phyloP scores from a whole-genome alignment of 306 rosid genomes.

The Ormosia emarginata region DNA sequence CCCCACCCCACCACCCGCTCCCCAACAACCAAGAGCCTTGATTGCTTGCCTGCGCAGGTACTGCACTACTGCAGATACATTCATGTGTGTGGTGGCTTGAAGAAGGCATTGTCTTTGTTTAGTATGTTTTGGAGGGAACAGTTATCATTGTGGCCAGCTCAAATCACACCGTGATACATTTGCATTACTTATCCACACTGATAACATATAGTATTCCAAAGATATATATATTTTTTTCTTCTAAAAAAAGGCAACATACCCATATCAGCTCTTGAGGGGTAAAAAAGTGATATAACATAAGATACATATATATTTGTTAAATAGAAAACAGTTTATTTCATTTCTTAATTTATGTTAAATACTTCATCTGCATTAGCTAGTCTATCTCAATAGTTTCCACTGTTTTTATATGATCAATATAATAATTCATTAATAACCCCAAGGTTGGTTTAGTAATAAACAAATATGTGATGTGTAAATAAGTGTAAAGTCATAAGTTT shows the following conservation, averaged over 20 bases:
- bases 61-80: neutral
- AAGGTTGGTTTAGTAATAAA: neutral
- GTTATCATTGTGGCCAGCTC: conserved; percentile 1
- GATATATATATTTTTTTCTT: neutral
- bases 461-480: too few relatives aligned
- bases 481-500: too few relatives aligned
- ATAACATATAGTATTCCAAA: neutral
- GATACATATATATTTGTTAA: neutral
- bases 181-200: neutral
- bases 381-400: neutral
- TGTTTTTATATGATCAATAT: neutral
- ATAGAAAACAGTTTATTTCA: neutral
- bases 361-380: neutral
- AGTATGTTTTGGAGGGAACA: conserved; percentile 1
- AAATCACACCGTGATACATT: neutral
- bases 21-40: conserved; percentile 19
- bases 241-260: too few relatives aligned
- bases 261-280: neutral
- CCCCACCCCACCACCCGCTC: conserved; percentile 26
- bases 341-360: neutral
- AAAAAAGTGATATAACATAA: neutral
- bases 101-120: conserved; percentile 9
- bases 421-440: neutral
- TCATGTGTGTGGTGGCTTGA: conserved; percentile 31
- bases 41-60: conserved; percentile 15